Base-by-base conservation (phyloP, 1,284 basidiomycete species). In the Sanghuangporus sanghuang region DNA sequence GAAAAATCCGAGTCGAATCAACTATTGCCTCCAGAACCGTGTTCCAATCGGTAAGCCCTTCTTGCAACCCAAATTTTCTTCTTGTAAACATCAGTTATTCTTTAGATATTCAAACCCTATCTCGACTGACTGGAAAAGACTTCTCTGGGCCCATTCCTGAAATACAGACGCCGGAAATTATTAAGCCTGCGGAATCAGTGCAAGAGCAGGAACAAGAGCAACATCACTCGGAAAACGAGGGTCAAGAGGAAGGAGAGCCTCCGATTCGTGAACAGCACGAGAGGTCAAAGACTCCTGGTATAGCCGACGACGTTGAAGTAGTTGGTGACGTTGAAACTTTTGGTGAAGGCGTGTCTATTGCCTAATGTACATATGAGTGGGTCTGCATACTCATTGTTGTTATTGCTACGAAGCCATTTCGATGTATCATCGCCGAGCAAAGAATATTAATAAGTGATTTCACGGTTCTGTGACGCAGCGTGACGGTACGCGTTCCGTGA, bases 141-240 rank as follows among this genome's bases (percentile, higher is more conserved):
- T 92, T 92, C 69, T 87, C 88, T 57, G 89, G 89, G 0, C 89
- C 89, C 21, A 82, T 83, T n/a, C 89, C 89, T 0, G 81, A 85
- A 63, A 90, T 92, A 65, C 78, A 80, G 35, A 78, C 79, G 1
- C 84, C 85, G 23, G 50, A 61, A 40, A 40, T 56, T 16, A 58
- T 54, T 5, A 56, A 23, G 6, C 42, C 65, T 36, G 63, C 27
- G 39, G 65, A 66, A 35, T 57, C 57, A 11, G 48, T 53, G 2
- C 56, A 57, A 32, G 54, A 62, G 21, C 21, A 23, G 7, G n/a
- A 23, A 39, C 27, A 32, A 32, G 27, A 32, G 16, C 52, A 49
- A 23, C 48, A 39, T 21, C 50, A 12, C 9, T 38, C 57, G 11
- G 44, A 46, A 46, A 18, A 3, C 7, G 44, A 46, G 16, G 16